Evolutionary conservation across 2,329 filamentous ascomycete genomes (phyloP), one percentile per base, ranked within the genome.

Genomic region (Sporothrix sp.): DNA sequence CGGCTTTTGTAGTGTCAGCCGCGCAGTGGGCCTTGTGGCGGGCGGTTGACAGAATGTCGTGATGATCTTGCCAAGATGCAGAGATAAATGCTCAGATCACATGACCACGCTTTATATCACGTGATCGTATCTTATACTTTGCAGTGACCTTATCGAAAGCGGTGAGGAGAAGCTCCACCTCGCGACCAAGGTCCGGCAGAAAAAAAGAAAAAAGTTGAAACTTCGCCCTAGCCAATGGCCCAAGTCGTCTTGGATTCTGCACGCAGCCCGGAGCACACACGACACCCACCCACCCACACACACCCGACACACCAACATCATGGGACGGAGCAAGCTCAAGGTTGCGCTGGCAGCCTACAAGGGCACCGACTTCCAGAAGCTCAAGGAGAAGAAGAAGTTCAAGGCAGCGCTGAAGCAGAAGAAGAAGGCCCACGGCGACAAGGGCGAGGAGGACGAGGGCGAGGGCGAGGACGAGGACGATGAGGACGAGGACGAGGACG

Each of bases 281-380:
- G 14, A 18, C 39, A 20, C 28, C 39, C 21, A 43, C 43, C 25
- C 20, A 13, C 33, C 23, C 10, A 32, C 25, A 25, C 18, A 36
- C 6, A 28, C 25, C 25, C 25, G 25, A 28, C 33, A 44, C 23
- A 45, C 43, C 30, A 4, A 38, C 45, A 48, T 11, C 39, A 60
- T 60, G 58, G 57, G 44, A 14, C 53, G 58, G 61, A 69, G 70
- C 61, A 76, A 73, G 57, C 65, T 80, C 49, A 75, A 73, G 63
- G 64, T 73, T 62, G 76, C 76, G 9, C 65, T 81, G 14, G 71
- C 70, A 42, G 73, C 73, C 36, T 73, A 81, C 45, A 78, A 79
- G 62, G 72, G 74, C 39, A 62, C 66, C 13, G 75, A 80, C 53
- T 74, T 73, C 43, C 67, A 72, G 57, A 76, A 76, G 58, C 58